These are phyloP conservation scores for Daldinia childiae DNA, from an alignment of 495 filamentous ascomycete genomes.

Conservation along the genomic window DNA sequence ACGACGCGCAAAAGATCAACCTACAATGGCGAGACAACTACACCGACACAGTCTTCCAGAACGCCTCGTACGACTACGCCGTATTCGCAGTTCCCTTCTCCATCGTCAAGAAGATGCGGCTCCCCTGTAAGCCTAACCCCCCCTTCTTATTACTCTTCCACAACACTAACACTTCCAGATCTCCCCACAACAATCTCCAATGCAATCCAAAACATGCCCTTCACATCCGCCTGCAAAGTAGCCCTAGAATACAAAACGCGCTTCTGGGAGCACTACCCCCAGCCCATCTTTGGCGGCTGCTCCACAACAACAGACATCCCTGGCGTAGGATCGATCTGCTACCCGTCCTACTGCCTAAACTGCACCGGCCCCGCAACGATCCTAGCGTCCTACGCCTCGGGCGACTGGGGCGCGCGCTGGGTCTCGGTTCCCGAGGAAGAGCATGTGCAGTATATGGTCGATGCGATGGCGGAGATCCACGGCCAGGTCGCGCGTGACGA, in stretches of 20 bases:
- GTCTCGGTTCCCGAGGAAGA: constrained; percentile 59
- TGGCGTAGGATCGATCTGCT: constrained; percentile 68
- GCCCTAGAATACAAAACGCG: constrained; percentile 69
- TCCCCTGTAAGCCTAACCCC: constrained; percentile 47
- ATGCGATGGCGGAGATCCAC: constrained; percentile 69
- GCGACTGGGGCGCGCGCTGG: constrained; percentile 56
- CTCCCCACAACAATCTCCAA: constrained; percentile 58
- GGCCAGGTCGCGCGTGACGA: constrained; percentile 64
- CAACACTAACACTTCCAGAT: neutral
- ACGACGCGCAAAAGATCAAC: constrained; percentile 54
- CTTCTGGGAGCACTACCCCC: constrained; percentile 72
- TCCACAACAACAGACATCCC: constrained; percentile 63
- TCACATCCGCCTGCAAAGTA: constrained; percentile 69
- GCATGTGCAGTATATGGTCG: constrained; percentile 64
- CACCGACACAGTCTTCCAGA: constrained; percentile 54
- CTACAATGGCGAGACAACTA: constrained; percentile 59
- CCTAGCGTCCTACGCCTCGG: constrained; percentile 65
- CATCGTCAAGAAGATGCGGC: constrained; percentile 63
- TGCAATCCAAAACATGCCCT: constrained; percentile 69
- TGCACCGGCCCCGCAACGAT: constrained; percentile 68
- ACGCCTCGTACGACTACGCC: constrained; percentile 69
- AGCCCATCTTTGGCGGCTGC: constrained; percentile 72
- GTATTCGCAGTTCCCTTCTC: constrained; percentile 70
- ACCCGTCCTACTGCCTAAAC: constrained; percentile 72
- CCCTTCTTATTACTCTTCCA: too few species aligned